Base-by-base conservation (phyloP, 257 asterid genomes). In the Phtheirospermum japonicum region DNA sequence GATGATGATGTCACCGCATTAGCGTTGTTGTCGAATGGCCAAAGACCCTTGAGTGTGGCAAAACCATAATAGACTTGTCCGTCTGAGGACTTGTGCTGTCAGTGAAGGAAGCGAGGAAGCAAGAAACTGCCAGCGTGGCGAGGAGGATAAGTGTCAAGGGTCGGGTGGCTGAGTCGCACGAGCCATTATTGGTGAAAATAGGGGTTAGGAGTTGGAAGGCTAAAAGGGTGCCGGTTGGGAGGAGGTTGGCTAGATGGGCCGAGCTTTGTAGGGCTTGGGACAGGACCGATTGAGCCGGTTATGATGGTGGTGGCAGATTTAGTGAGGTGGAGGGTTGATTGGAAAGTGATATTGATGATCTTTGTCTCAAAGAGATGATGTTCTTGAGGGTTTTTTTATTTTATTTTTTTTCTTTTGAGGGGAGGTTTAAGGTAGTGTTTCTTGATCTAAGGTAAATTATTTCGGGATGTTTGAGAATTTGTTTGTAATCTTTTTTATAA, bases 181-280 rank as follows among this genome's bases (percentile, higher is more conserved):
- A n/a, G n/a, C n/a, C n/a, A n/a, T n/a, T 73, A 72, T 67, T 78
- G 65, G 87, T 85, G 82, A 77, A 71, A 52, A 76, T 45, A 6
- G 89, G 94, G 3, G 79, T 78, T 2, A 85, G 79, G 57, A 85
- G 71, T 57, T 85, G 94, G 71, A 85, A 85, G 54, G 87, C 87
- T 5, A 82, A 23, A 2, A 85, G 79, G 50, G 89, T 82, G 2
- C 89, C 87, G 4, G 94, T 82, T 0, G 94, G 94, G 30, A 82
- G 85, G 72, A 82, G 87, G 67, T 80, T 85, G 66, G 87, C 85
- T 34, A 85, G 73, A 50, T 85, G 54, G 23, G 89, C 83, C 0
- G 87, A 69, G 79, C 74, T 74, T 42, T 80, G 64, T 16, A 83
- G 63, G 50, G 77, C 68, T 33, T 71, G 80, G 14, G 78, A 72